A percentile compares a stretch with the other conserved stretches of the same genome.
Evolutionary conservation across 768 basidiomycete species (phyloP).

Genomic region (Boletus reticuloceps): DNA sequence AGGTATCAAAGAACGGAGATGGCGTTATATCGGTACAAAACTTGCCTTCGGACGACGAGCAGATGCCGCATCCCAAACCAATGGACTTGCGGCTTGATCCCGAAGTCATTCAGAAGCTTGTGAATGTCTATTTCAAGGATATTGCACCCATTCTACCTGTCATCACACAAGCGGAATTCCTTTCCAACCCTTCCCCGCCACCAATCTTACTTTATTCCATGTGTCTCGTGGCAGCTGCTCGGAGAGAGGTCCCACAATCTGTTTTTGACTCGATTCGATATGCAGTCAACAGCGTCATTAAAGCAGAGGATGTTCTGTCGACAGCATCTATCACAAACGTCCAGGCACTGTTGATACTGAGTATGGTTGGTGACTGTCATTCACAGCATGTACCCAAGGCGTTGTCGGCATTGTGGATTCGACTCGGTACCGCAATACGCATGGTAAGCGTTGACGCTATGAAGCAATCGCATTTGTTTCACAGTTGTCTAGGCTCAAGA

Average conservation of each 20-base stretch:
- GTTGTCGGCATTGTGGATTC: conserved; percentile 81
- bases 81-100: conserved; percentile 73
- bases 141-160: conserved; percentile 87
- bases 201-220: conserved; percentile 90
- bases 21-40: conserved; percentile 84
- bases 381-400: conserved; percentile 86
- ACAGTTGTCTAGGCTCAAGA: conserved; percentile 77
- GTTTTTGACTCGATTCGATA: conserved; percentile 91
- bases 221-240: conserved; percentile 87
- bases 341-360: conserved; percentile 80
- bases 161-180: conserved; percentile 85
- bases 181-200: conserved; percentile 68
- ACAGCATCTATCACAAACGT: conserved; percentile 85
- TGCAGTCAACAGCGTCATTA: conserved; percentile 82
- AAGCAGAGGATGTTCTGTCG: conserved; percentile 87
- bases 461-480: conserved; percentile 10
- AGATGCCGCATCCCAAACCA: conserved; percentile 54
- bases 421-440: conserved; percentile 85
- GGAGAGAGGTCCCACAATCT: conserved; percentile 76
- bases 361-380: conserved; percentile 88
- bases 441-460: conserved; percentile 61
- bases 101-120: conserved; percentile 72
- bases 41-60: conserved; percentile 54
- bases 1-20: conserved; percentile 79
- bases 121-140: conserved; percentile 92